A percentile compares a stretch with the other conserved stretches of the same genome.
phyloP scores from a whole-genome alignment of 441 rosid genomes.

The Corymbia citriodora region DNA sequence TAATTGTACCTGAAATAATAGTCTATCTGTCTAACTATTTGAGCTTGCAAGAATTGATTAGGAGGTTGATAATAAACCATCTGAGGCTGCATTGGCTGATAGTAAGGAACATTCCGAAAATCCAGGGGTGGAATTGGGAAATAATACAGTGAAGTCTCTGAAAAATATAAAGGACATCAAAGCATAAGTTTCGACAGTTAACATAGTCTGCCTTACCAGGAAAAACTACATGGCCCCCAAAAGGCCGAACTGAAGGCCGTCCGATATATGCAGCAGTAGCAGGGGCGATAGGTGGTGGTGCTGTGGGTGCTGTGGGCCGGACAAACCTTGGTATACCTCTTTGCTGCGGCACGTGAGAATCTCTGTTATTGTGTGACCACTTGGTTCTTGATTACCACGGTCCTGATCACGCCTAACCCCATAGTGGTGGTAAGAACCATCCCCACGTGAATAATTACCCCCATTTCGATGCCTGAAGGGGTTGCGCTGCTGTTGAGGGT shows the following conservation, averaged over 20 bases:
- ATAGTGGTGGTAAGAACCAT: constrained; percentile 55
- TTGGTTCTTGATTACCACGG: constrained; percentile 67
- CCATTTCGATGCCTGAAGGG: constrained; percentile 46
- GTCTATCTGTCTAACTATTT: constrained; percentile 64
- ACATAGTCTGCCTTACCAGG: constrained; percentile 47
- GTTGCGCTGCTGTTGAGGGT: constrained; percentile 37
- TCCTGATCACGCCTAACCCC: constrained; percentile 67
- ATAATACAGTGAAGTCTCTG: constrained; percentile 56
- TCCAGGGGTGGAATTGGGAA: constrained; percentile 35
- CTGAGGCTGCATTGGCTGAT: constrained; percentile 37
- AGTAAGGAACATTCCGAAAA: constrained; percentile 34
- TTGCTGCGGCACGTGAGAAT: constrained; percentile 51
- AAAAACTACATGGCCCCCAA: constrained; percentile 46
- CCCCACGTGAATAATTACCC: constrained; percentile 50
- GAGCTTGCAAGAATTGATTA: constrained; percentile 47
- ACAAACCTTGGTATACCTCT: constrained; percentile 46
- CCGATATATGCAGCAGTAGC: constrained; percentile 43
- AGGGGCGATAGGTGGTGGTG: constrained; percentile 31
- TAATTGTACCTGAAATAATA: constrained; percentile 71
- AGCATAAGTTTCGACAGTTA: constrained; percentile 4
- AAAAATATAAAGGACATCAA: constrained; percentile 16
- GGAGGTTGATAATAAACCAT: constrained; percentile 36
- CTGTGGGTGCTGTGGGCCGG: constrained; percentile 44
- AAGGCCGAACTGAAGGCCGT: constrained; percentile 44
- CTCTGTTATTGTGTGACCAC: constrained; percentile 50